Evolutionary conservation across 345 rosid genomes (phyloP).

Genomic region (Murraya paniculata): DNA sequence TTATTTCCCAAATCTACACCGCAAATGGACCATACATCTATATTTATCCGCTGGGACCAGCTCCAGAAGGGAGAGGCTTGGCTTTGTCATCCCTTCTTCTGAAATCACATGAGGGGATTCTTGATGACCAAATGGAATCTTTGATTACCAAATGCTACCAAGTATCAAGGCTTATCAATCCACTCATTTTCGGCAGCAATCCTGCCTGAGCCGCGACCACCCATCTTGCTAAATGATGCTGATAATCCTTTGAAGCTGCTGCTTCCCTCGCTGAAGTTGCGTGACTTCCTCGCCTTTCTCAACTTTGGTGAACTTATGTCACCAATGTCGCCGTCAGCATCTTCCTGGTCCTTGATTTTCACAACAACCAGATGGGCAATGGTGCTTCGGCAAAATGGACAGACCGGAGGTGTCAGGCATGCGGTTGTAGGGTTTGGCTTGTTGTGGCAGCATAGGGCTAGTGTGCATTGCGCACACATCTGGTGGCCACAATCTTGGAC

Average conservation of each 20-base stretch:
- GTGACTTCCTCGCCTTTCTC: slow-evolving; percentile 62
- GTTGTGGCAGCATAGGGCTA: slow-evolving; percentile 96
- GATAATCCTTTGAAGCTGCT: slow-evolving; percentile 91
- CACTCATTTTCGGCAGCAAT: slow-evolving; percentile 58
- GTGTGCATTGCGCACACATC: slow-evolving; percentile 97
- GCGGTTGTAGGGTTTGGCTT: slow-evolving; percentile 93
- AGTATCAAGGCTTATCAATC: slow-evolving; percentile 50
- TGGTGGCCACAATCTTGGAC: slow-evolving; percentile 92
- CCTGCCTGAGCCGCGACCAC: slow-evolving; percentile 73
- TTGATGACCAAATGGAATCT: slow-evolving; percentile 29
- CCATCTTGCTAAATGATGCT: slow-evolving; percentile 60
- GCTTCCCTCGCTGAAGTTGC: slow-evolving; percentile 83
- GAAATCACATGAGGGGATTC: slow-evolving; percentile 12
- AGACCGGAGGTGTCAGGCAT: slow-evolving; percentile 67
- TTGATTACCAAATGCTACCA: slow-evolving; percentile 27
- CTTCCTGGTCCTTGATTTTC: slow-evolving; percentile 45
- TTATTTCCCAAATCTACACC: slow-evolving; percentile 43
- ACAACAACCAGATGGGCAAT: slow-evolving; percentile 66
- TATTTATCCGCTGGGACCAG: slow-evolving; percentile 33
- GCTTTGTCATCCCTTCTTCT: not conserved
- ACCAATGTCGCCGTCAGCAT: slow-evolving; percentile 43
- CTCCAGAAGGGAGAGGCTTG: slow-evolving; percentile 16
- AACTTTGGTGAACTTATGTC: slow-evolving; percentile 60
- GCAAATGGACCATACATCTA: slow-evolving; percentile 24
- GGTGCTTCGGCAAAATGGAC: slow-evolving; percentile 95